phyloP scores from a whole-genome alignment of 495 filamentous ascomycete genomes.

The Xylaria longipes region DNA sequence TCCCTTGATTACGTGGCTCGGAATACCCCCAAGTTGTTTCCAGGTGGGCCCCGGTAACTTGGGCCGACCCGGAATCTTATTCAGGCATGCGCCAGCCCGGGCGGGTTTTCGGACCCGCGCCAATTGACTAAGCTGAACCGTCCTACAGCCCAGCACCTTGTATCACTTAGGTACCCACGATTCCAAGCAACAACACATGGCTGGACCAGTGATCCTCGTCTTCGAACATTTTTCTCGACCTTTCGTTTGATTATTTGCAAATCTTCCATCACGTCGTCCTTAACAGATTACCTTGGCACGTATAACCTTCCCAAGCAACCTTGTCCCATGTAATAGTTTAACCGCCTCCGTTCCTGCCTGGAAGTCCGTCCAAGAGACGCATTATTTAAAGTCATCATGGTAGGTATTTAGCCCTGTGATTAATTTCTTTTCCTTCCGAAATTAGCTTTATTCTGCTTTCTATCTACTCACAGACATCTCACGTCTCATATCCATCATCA shows the following conservation, averaged over 20 bases:
- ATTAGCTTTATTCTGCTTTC: background rate
- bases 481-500: background rate
- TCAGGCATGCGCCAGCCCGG: background rate
- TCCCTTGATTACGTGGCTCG: background rate
- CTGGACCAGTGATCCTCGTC: background rate
- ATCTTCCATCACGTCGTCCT: background rate
- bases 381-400: background rate
- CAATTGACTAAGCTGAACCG: background rate
- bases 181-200: background rate
- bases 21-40: background rate
- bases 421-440: background rate
- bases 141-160: background rate
- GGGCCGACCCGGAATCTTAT: constrained; percentile 4
- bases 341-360: background rate
- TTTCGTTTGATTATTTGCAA: background rate
- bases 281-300: background rate
- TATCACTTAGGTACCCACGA: background rate
- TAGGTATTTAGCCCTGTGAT: background rate
- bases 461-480: background rate
- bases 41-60: background rate
- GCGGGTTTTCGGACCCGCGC: background rate
- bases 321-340: background rate
- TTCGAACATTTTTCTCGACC: background rate
- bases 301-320: background rate
- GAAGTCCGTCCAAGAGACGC: background rate